phyloP scores from a whole-genome alignment of 1,284 basidiomycete species.

The Puccinia novopanici region DNA sequence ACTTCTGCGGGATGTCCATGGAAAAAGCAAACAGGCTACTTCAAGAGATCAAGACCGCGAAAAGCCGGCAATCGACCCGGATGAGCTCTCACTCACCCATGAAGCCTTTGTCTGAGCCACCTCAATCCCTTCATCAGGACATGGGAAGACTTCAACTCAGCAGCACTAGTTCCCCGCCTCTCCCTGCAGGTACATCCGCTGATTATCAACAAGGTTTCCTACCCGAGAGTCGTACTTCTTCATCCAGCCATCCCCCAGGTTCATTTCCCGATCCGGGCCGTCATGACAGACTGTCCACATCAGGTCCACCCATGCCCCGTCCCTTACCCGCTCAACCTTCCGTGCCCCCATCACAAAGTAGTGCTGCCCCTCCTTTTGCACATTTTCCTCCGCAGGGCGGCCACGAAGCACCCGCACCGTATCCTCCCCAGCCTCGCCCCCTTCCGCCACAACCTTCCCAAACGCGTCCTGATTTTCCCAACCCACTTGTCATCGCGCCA shows the following conservation, averaged over 20 bases:
- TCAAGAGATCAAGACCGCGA: constrained; percentile 78
- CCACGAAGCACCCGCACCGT: constrained; percentile 9
- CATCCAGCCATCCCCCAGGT: constrained; percentile 10
- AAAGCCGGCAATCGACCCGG: constrained; percentile 55
- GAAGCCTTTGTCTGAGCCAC: constrained; percentile 54
- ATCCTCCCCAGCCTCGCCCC: constrained; percentile 8
- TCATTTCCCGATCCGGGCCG: constrained; percentile 14
- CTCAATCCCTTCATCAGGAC: constrained; percentile 49
- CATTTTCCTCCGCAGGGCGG: constrained; percentile 16
- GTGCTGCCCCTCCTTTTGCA: not conserved
- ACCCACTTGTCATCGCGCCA: constrained; percentile 26
- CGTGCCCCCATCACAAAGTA: constrained; percentile 17
- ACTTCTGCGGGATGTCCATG: constrained; percentile 99
- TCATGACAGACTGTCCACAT: constrained; percentile 13
- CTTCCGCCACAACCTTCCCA: constrained; percentile 37
- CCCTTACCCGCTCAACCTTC: constrained; percentile 43
- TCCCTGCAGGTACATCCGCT: not conserved
- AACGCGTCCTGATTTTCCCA: constrained; percentile 6
- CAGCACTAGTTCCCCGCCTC: constrained; percentile 28
- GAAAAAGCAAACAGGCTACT: constrained; percentile 94
- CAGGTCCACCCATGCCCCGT: constrained; percentile 18
- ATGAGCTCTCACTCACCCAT: constrained; percentile 56
- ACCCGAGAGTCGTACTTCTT: constrained; percentile 14
- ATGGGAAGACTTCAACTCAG: constrained; percentile 48
- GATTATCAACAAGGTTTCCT: constrained; percentile 27